These are phyloP conservation scores for Bacidia rubella DNA, from an alignment of 495 filamentous ascomycete genomes.

Conservation along the genomic window DNA sequence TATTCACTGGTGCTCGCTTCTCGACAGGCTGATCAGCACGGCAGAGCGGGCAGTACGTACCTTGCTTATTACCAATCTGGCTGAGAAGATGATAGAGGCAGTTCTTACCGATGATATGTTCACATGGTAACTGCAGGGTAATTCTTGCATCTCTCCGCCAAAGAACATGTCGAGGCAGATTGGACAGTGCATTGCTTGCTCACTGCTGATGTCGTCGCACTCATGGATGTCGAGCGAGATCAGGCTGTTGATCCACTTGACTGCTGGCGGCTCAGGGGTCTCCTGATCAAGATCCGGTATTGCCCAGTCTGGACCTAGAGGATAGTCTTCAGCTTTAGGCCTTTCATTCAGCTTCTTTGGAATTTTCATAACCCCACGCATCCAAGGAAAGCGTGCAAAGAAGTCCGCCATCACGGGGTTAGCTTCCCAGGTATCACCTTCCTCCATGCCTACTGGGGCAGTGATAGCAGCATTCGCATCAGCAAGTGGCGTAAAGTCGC, in stretches of 20 bases:
- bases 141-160: background rate
- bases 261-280: background rate
- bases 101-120: constrained; percentile 2
- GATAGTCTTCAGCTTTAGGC: background rate
- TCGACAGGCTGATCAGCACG: background rate
- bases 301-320: background rate
- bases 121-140: constrained; percentile 5
- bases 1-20: background rate
- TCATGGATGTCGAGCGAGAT: constrained; percentile 4
- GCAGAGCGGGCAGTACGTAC: background rate
- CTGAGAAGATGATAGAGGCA: background rate
- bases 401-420: background rate
- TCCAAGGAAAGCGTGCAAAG: background rate
- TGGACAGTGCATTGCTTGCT: background rate
- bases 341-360: background rate
- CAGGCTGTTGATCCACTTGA: constrained; percentile 2
- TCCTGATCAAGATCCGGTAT: background rate
- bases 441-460: too few relatives aligned
- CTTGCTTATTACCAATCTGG: background rate
- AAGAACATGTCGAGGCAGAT: constrained; percentile 4
- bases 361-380: background rate
- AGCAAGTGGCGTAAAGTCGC: too few relatives aligned
- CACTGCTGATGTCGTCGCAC: background rate
- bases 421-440: background rate
- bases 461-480: too few relatives aligned